Percentiles rank a stretch among this genome's conserved stretches.
Conservation (phyloP, 805 yeast species). For the Saturnispora sanitii region DNA sequence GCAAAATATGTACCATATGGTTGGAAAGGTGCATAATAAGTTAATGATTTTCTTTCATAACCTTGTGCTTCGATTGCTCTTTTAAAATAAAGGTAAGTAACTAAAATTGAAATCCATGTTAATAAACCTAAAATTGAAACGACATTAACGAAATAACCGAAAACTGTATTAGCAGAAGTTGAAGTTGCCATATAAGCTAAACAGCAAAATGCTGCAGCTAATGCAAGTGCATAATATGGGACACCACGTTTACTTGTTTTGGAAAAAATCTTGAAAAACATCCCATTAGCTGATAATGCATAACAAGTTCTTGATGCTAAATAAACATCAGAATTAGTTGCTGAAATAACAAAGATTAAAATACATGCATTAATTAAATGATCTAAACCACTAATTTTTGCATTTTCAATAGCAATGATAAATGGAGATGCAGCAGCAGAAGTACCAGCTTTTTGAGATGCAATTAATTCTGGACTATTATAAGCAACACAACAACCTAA, state of each 20-base stretch:
- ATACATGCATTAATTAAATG: slow-evolving; percentile 73
- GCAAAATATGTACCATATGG: slow-evolving; percentile 61
- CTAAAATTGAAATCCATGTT: slow-evolving; percentile 64
- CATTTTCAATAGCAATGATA: slow-evolving; percentile 67
- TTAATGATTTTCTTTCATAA: slow-evolving; percentile 42
- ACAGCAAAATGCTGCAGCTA: slow-evolving; percentile 45
- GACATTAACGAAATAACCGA: slow-evolving; percentile 63
- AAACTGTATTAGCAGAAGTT: slow-evolving; percentile 44
- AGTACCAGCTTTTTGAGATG: slow-evolving; percentile 37
- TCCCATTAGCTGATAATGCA: slow-evolving; percentile 62
- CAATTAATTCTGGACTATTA: slow-evolving; percentile 34
- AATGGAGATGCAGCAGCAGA: slow-evolving; percentile 75
- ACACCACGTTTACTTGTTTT: slow-evolving; percentile 61
- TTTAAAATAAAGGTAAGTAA: slow-evolving; percentile 58
- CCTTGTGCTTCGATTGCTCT: slow-evolving; percentile 63
- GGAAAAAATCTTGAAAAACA: slow-evolving; percentile 61
- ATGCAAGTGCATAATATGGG: slow-evolving; percentile 48
- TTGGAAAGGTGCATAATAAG: slow-evolving; percentile 57
- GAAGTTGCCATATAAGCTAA: slow-evolving; percentile 66
- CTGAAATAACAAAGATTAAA: slow-evolving; percentile 67
- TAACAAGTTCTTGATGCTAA: slow-evolving; percentile 68
- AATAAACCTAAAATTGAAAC: slow-evolving; percentile 68
- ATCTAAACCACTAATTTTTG: slow-evolving; percentile 56
- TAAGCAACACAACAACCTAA: slow-evolving; percentile 51
- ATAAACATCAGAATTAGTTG: slow-evolving; percentile 71